These are phyloP conservation scores for Knoxdaviesia proteae DNA, from an alignment of 2,329 filamentous ascomycete genomes.

Conservation along the genomic window DNA sequence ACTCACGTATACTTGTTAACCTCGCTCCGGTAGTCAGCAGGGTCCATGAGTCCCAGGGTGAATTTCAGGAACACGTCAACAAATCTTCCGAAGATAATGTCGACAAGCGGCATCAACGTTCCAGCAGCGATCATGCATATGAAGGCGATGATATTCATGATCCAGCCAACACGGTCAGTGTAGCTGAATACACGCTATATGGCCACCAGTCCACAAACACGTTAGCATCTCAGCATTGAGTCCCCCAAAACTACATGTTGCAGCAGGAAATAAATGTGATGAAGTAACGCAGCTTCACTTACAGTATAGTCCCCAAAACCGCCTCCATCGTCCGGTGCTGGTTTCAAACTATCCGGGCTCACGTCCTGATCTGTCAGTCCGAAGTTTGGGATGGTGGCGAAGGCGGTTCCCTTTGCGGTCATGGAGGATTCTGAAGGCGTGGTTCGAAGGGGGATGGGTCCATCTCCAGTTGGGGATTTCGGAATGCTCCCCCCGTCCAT, in stretches of 20 bases:
- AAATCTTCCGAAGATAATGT: conserved; percentile 33
- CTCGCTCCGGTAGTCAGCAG: conserved; percentile 25
- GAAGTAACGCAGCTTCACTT: background rate
- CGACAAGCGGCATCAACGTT: conserved; percentile 29
- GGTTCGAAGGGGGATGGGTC: too few relatives aligned
- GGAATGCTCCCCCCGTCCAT: too few relatives aligned
- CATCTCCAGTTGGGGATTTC: too few relatives aligned
- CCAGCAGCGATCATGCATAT: conserved; percentile 17
- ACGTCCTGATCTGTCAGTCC: too few relatives aligned
- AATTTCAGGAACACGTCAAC: conserved; percentile 37
- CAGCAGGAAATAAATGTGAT: too few relatives aligned
- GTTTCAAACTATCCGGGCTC: too few relatives aligned
- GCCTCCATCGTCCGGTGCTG: background rate
- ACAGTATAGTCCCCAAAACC: background rate
- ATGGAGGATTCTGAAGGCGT: too few relatives aligned
- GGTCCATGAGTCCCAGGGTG: conserved; percentile 20
- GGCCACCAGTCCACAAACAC: too few relatives aligned
- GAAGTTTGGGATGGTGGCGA: too few relatives aligned
- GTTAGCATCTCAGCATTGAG: too few relatives aligned
- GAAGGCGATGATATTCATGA: conserved; percentile 14
- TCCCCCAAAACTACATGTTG: too few relatives aligned
- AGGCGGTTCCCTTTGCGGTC: too few relatives aligned
- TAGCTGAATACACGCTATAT: conserved; percentile 17
- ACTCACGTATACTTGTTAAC: conserved; percentile 24
- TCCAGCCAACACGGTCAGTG: conserved; percentile 17